Percentiles rank a stretch among this genome's conserved stretches.
These are phyloP conservation scores for Cercospora zeina DNA, from an alignment of 2,329 filamentous ascomycete species.

Conservation along the genomic window DNA sequence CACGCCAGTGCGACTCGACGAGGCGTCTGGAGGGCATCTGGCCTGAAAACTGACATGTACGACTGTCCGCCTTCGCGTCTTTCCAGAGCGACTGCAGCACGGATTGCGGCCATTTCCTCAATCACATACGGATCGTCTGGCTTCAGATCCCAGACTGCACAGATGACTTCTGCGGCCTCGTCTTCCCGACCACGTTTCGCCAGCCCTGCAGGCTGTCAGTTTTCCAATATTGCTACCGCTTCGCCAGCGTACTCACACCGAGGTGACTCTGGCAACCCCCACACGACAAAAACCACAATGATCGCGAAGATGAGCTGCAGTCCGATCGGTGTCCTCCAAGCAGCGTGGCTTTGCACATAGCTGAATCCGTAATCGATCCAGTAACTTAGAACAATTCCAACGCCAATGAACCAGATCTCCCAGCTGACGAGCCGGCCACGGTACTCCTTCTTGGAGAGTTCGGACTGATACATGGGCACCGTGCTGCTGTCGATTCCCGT, in stretches of 20 bases:
- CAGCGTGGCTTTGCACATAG: constrained; percentile 17
- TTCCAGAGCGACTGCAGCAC: constrained; percentile 41
- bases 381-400: constrained; percentile 26
- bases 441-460: constrained; percentile 40
- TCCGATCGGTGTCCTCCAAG: constrained; percentile 26
- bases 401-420: constrained; percentile 26
- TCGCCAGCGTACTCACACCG: constrained; percentile 24
- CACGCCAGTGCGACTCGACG: constrained; percentile 42
- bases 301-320: constrained; percentile 38
- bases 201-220: constrained; percentile 28
- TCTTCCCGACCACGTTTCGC: constrained; percentile 34
- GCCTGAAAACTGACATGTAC: constrained; percentile 40
- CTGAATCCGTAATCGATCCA: constrained; percentile 30
- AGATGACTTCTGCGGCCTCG: constrained; percentile 33
- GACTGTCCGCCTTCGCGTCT: constrained; percentile 37
- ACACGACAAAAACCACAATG: constrained; percentile 40
- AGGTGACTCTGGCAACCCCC: constrained; percentile 16
- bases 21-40: constrained; percentile 41
- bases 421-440: constrained; percentile 32
- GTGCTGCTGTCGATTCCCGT: constrained; percentile 41
- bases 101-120: constrained; percentile 36
- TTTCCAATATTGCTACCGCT: neutral
- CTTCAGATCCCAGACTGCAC: constrained; percentile 31
- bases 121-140: constrained; percentile 31
- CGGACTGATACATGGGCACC: constrained; percentile 50